Base-by-base conservation (phyloP, 169 alveolate genomes). In the Cytauxzoon felis region DNA sequence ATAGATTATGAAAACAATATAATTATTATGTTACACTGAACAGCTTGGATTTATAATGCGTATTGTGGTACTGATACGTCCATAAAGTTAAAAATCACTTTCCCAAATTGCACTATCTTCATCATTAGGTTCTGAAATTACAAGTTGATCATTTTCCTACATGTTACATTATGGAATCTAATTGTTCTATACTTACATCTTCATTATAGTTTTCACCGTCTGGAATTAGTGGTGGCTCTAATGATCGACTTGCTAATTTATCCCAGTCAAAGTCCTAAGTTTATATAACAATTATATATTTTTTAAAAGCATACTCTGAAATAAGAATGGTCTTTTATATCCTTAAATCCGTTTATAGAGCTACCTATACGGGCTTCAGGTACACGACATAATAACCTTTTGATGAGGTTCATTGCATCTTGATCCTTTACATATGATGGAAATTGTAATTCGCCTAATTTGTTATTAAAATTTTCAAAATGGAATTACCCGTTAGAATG, bases 361-460 rank as follows among this genome's bases (percentile, higher is more conserved):
- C 95, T 89, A 23, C 97, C 97, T 49, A 93, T 88, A 51, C 97
- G 78, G 18, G 90, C 92, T 58, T 93, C 96, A 2, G 97, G 96
- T 2, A 90, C 87, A 47, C 97, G 70, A 61, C 97, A 93, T 48
- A 93, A 60, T 45, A 93, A 61, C 47, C 97, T 40, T 68, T 90
- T 93, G 61, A 93, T 93, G 70, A 93, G 81, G 48, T 89, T 89
- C 8, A 92, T 81, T 29, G 95, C 91, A 24, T 88, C 95, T 16
- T 65, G 81, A 67, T 93, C 97, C 42, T 70, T 70, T 30, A 93
- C 91, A 73, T 89, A 82, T 0, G 60, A 83, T 9, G 91, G 90
- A 33, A 75, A 81, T 3, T 45, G 67, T 52, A 79, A 42, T 47
- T 62, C 82, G 8, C 78, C 69, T 94, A 91, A 43, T 81, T 86